phyloP scores from a whole-genome alignment of 1,284 basidiomycete genomes.

The Hemileccinum hortonii region DNA sequence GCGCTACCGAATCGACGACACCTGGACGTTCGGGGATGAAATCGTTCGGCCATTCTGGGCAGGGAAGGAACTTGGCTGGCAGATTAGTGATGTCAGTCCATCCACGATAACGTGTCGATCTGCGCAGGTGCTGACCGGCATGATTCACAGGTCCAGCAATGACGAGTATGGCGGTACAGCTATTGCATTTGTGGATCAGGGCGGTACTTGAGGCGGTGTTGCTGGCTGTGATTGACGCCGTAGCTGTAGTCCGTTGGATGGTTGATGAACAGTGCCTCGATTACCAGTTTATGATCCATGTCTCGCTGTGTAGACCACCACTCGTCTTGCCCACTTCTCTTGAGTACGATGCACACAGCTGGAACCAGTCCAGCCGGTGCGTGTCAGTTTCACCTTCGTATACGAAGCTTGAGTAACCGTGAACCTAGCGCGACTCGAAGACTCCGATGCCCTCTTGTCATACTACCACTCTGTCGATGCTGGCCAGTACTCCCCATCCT shows the following conservation, averaged over 20 bases:
- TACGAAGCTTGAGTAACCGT: neutral
- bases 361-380: constrained; percentile 15
- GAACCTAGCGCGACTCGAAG: constrained; percentile 17
- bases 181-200: neutral
- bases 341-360: constrained; percentile 14
- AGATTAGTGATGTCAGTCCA: constrained; percentile 48
- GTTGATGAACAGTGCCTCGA: constrained; percentile 16
- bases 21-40: constrained; percentile 51
- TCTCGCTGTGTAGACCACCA: constrained; percentile 14
- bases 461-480: constrained; percentile 36
- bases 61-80: constrained; percentile 82
- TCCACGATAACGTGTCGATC: neutral
- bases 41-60: constrained; percentile 91
- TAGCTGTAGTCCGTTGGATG: neutral
- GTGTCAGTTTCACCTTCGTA: constrained; percentile 8
- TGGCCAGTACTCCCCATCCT: constrained; percentile 9
- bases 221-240: constrained; percentile 21
- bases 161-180: neutral
- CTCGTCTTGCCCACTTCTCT: neutral
- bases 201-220: constrained; percentile 26
- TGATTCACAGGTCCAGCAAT: constrained; percentile 4
- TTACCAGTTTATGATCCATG: neutral
- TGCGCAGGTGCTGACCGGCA: constrained; percentile 6
- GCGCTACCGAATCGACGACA: constrained; percentile 50
- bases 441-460: constrained; percentile 37